Evolutionary conservation across 768 basidiomycete genomes (phyloP).

Genomic region (Pilatotrama ljubarskyi): DNA sequence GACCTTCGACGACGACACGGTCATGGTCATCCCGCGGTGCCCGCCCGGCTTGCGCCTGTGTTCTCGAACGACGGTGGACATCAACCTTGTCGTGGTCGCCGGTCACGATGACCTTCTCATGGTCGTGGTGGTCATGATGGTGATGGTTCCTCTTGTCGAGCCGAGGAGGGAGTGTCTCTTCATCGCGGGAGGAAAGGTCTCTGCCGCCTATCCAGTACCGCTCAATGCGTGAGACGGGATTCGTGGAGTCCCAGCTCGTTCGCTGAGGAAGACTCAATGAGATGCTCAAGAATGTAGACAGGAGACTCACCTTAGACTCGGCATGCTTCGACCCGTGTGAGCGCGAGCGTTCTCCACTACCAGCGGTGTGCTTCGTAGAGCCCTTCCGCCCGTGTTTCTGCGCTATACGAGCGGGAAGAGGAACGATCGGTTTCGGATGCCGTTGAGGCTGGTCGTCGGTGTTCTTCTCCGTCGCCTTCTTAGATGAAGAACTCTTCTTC

Average conservation of each 20-base stretch:
- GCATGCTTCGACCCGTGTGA: neutral
- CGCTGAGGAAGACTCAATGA: slow-evolving; percentile 6
- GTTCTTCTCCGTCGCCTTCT: neutral
- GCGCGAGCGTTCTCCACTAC: neutral
- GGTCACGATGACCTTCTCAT: slow-evolving; percentile 26
- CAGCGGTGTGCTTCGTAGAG: neutral
- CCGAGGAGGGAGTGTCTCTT: neutral
- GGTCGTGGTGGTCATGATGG: slow-evolving; percentile 15
- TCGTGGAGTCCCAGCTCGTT: slow-evolving; percentile 15
- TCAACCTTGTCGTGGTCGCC: slow-evolving; percentile 33
- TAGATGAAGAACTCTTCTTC: neutral
- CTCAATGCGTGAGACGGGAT: slow-evolving; percentile 22
- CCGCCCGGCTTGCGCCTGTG: neutral
- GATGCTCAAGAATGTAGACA: neutral
- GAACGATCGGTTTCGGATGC: slow-evolving; percentile 10
- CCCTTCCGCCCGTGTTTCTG: slow-evolving; percentile 5
- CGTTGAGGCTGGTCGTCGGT: slow-evolving; percentile 1
- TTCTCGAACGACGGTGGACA: slow-evolving; percentile 16
- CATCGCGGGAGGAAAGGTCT: neutral
- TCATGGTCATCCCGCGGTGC: slow-evolving; percentile 12
- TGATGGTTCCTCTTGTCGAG: slow-evolving; percentile 17
- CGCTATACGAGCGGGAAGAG: slow-evolving; percentile 5
- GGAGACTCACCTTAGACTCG: neutral
- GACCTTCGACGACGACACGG: slow-evolving; percentile 9
- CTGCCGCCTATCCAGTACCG: slow-evolving; percentile 22